These are phyloP conservation scores for Saturnispora gosingensis DNA, from an alignment of 805 yeast genomes.

Conservation along the genomic window DNA sequence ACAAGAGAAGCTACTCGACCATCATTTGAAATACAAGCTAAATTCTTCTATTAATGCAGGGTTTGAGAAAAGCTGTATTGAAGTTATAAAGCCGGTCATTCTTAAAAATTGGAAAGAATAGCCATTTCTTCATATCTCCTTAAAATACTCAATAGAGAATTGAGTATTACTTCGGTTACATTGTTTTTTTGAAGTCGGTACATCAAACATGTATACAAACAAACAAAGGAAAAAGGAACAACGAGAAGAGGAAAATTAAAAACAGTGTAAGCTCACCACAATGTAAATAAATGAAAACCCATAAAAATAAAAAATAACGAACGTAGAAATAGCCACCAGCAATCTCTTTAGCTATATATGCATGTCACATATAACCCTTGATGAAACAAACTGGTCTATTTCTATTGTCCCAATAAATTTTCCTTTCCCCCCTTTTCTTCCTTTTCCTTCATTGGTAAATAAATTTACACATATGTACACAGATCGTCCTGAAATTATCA, in stretches of 20 bases:
- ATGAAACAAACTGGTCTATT: background rate
- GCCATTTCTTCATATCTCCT: background rate
- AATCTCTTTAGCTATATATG: no score
- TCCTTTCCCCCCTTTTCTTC: background rate
- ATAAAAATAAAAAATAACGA: no score
- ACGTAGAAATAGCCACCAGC: background rate
- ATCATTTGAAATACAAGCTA: background rate
- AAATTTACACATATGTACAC: background rate
- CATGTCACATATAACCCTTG: background rate
- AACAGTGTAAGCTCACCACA: background rate
- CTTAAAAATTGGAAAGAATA: background rate
- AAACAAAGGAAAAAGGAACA: background rate
- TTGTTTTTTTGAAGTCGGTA: background rate
- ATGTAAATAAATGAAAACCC: background rate
- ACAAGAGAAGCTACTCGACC: slow-evolving; percentile 10
- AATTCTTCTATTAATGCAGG: background rate
- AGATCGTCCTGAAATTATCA: background rate
- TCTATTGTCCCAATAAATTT: background rate
- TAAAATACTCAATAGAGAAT: background rate
- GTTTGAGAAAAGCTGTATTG: slow-evolving; percentile 7
- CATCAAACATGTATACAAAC: background rate
- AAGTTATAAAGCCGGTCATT: background rate
- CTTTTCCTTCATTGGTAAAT: background rate
- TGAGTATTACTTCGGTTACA: background rate
- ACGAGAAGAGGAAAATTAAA: background rate